Evolutionary conservation across 202 grass and related monocot species (phyloP).

Genomic region (Bolboschoenoplectus hybrid): DNA sequence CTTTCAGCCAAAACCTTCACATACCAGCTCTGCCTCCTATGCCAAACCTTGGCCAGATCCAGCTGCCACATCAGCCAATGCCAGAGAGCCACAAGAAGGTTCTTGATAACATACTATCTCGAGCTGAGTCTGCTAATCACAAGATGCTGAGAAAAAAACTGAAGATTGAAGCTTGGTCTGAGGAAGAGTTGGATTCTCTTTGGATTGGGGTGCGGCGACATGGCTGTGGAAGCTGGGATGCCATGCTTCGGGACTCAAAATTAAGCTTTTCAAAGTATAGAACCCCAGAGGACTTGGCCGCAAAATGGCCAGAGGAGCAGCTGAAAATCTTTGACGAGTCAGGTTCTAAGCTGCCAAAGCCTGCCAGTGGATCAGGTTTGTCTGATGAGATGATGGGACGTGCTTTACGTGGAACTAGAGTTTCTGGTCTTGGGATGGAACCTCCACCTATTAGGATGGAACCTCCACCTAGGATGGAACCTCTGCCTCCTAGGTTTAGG

Average conservation of each 20-base stretch:
- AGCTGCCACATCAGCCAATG: slow-evolving; percentile 68
- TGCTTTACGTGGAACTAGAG: slow-evolving; percentile 78
- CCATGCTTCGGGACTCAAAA: slow-evolving; percentile 90
- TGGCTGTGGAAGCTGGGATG: slow-evolving; percentile 95
- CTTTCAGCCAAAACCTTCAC: slow-evolving; percentile 67
- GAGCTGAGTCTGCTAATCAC: slow-evolving; percentile 68
- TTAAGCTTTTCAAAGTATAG: slow-evolving; percentile 75
- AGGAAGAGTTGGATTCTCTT: slow-evolving; percentile 96
- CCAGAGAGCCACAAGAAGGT: slow-evolving; percentile 94
- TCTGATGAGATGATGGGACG: slow-evolving; percentile 92
- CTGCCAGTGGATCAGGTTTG: slow-evolving; percentile 62
- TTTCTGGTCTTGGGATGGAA: slow-evolving; percentile 67
- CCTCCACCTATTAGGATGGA: slow-evolving; percentile 59
- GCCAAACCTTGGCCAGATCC: slow-evolving; percentile 59
- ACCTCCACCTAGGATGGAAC: slow-evolving; percentile 41
- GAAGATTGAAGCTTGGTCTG: slow-evolving; percentile 86
- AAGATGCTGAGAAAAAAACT: slow-evolving; percentile 82
- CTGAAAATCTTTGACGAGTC: slow-evolving; percentile 81
- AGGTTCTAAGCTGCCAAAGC: slow-evolving; percentile 55
- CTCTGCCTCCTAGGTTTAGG: slow-evolving; percentile 55
- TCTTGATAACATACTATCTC: slow-evolving; percentile 89
- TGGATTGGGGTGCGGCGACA: slow-evolving; percentile 99
- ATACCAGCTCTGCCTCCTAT: slow-evolving; percentile 71
- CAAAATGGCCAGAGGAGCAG: slow-evolving; percentile 88
- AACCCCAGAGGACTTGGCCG: slow-evolving; percentile 68